A percentile compares a stretch with the other conserved stretches of the same genome.
phyloP scores from a whole-genome alignment of 345 rosid genomes.

The Melaleuca quinquenervia region DNA sequence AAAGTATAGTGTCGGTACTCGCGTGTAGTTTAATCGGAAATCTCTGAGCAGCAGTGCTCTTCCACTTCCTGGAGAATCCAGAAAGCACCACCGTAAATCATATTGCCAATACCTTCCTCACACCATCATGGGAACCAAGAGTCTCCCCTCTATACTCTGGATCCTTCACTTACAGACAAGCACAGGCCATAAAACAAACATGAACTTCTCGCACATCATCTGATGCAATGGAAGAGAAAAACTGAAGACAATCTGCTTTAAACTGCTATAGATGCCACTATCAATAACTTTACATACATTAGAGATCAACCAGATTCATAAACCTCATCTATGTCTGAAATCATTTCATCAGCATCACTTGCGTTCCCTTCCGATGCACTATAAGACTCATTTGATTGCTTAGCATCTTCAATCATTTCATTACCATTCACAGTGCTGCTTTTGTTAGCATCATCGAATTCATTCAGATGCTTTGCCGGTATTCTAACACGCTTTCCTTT shows the following conservation, averaged over 20 bases:
- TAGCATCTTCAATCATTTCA: background rate
- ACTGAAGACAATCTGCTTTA: background rate
- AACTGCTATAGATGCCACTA: background rate
- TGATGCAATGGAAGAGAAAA: background rate
- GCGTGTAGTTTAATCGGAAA: background rate
- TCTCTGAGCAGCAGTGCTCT: background rate
- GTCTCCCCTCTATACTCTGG: background rate
- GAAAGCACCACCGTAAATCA: background rate
- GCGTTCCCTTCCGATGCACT: background rate
- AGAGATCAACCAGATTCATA: background rate
- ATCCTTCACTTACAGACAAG: background rate
- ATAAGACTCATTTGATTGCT: background rate
- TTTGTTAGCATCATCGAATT: constrained; percentile 9
- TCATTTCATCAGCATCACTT: background rate
- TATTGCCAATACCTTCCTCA: background rate
- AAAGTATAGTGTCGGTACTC: background rate
- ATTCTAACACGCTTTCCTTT: constrained; percentile 80
- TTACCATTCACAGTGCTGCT: background rate
- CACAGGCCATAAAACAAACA: background rate
- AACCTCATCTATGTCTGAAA: background rate
- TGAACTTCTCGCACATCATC: background rate
- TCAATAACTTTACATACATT: background rate
- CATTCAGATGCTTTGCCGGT: constrained; percentile 33
- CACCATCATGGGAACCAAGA: background rate
- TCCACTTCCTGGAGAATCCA: background rate